phyloP scores from a whole-genome alignment of 2,329 filamentous ascomycete genomes.

The Colletotrichum sp. region DNA sequence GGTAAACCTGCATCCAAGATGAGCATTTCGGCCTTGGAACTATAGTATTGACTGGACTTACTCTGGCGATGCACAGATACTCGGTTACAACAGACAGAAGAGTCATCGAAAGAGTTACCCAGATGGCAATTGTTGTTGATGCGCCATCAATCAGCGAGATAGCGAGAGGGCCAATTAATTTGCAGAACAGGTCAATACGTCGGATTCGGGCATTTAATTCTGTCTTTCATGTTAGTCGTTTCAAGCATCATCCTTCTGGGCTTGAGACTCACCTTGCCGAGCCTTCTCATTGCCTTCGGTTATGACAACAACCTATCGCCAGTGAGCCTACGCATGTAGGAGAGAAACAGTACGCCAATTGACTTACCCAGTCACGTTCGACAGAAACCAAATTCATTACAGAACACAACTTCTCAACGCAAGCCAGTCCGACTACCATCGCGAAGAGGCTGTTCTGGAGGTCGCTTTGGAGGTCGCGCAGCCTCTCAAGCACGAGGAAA shows the following conservation, averaged over 20 bases:
- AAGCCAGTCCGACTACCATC: slow-evolving; percentile 54
- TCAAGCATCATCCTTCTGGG: not conserved
- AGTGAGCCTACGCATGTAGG: not conserved
- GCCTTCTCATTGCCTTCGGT: slow-evolving; percentile 41
- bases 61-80: slow-evolving; percentile 54
- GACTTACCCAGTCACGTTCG: not conserved
- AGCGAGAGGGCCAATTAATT: slow-evolving; percentile 57
- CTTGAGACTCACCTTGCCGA: slow-evolving; percentile 19
- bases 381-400: not conserved
- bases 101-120: slow-evolving; percentile 52
- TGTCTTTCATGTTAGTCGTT: not conserved
- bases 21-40: not conserved
- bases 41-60: not conserved
- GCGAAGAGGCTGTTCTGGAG: slow-evolving; percentile 33
- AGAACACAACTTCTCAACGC: not conserved
- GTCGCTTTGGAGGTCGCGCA: not conserved
- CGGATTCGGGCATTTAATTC: slow-evolving; percentile 59
- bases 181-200: slow-evolving; percentile 64
- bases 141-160: slow-evolving; percentile 53
- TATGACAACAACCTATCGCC: slow-evolving; percentile 47
- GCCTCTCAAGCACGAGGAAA: slow-evolving; percentile 42
- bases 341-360: not conserved
- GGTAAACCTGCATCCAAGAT: slow-evolving; percentile 26
- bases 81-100: slow-evolving; percentile 50
- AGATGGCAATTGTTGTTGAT: slow-evolving; percentile 52